Evolutionary conservation across 208 protist species (phyloP).

Genomic region (Trypanosoma scelopori): DNA sequence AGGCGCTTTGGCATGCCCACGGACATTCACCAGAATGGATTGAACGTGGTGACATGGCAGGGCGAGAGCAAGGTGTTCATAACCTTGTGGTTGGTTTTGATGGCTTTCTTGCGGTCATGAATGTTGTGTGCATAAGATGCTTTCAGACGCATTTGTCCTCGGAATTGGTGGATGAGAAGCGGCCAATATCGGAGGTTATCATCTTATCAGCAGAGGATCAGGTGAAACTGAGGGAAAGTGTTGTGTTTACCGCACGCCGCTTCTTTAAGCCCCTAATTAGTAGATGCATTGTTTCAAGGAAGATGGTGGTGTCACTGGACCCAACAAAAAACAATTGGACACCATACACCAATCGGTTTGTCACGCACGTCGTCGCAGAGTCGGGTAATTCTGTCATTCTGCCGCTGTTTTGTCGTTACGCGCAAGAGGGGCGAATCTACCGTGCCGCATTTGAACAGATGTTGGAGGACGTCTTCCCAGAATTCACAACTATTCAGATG

Average conservation of each 20-base stretch:
- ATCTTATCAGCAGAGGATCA: conserved; percentile 67
- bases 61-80: conserved; percentile 10
- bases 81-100: conserved; percentile 57
- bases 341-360: conserved; percentile 53
- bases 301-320: conserved; percentile 52
- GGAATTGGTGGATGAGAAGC: conserved; percentile 29
- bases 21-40: background rate
- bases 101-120: conserved; percentile 85
- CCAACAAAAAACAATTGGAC: conserved; percentile 63
- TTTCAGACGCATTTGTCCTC: conserved; percentile 59
- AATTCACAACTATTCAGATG: conserved; percentile 45
- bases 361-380: conserved; percentile 62
- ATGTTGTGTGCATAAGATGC: conserved; percentile 78
- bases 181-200: conserved; percentile 43
- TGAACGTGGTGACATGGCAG: background rate
- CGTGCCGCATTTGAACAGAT: conserved; percentile 51
- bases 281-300: conserved; percentile 46
- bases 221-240: conserved; percentile 57
- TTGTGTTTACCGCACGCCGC: conserved; percentile 54
- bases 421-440: conserved; percentile 44
- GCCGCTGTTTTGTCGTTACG: conserved; percentile 67
- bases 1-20: conserved; percentile 61
- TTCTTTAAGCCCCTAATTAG: conserved; percentile 69
- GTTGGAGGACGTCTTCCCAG: conserved; percentile 50
- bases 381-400: conserved; percentile 48